phyloP scores from a whole-genome alignment of 2,329 filamentous ascomycete species.

The Penicillium hordei region DNA sequence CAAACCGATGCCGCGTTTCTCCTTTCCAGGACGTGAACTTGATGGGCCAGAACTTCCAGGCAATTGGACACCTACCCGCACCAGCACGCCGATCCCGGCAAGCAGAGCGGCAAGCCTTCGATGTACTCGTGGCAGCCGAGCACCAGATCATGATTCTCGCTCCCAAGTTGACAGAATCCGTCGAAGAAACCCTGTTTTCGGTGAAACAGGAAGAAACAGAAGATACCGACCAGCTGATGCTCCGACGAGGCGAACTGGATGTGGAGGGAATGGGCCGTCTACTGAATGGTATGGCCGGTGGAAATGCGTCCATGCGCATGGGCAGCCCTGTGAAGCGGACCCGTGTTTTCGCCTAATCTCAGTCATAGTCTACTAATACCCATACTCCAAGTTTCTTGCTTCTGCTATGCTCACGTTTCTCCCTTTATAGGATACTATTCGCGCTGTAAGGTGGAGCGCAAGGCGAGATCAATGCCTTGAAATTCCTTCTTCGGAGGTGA shows the following conservation, averaged over 20 bases:
- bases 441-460: slow-evolving; percentile 55
- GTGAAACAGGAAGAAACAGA: slow-evolving; percentile 20
- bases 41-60: slow-evolving; percentile 43
- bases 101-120: slow-evolving; percentile 29
- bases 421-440: slow-evolving; percentile 30
- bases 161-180: slow-evolving; percentile 30
- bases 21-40: slow-evolving; percentile 41
- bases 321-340: slow-evolving; percentile 40
- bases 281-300: slow-evolving; percentile 44
- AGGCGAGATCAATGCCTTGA: slow-evolving; percentile 54
- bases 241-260: slow-evolving; percentile 46
- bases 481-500: slow-evolving; percentile 38
- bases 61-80: slow-evolving; percentile 39
- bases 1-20: slow-evolving; percentile 40
- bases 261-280: slow-evolving; percentile 51
- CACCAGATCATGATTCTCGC: slow-evolving; percentile 42
- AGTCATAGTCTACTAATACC: slow-evolving; percentile 36
- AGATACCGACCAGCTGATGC: slow-evolving; percentile 43
- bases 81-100: slow-evolving; percentile 25
- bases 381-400: slow-evolving; percentile 18
- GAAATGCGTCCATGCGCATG: slow-evolving; percentile 31
- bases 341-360: slow-evolving; percentile 36
- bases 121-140: slow-evolving; percentile 44
- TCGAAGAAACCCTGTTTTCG: slow-evolving; percentile 15
- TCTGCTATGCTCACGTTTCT: slow-evolving; percentile 5